Percentiles rank a stretch among this genome's conserved stretches.
Evolutionary conservation across 371 early-diverging fungal species (phyloP).

Genomic region (Zychaea mexicana): DNA sequence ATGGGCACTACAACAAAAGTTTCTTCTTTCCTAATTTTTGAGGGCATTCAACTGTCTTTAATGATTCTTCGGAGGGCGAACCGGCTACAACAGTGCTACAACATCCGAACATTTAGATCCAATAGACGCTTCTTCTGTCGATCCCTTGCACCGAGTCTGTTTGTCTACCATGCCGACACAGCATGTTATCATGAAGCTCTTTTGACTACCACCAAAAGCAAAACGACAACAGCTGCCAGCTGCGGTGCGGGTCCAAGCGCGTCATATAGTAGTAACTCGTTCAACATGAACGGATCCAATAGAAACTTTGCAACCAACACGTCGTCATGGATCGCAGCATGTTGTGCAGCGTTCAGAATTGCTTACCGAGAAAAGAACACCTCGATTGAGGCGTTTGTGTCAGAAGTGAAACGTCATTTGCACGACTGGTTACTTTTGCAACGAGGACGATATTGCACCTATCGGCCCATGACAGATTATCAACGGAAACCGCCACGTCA

Average conservation of each 20-base stretch:
- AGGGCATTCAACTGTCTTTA: slow-evolving; percentile 1
- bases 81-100: background rate
- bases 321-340: background rate
- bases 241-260: background rate
- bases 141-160: slow-evolving; percentile 17
- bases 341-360: slow-evolving; percentile 1
- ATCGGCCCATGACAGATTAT: background rate
- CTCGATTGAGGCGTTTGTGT: slow-evolving; percentile 2
- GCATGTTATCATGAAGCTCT: slow-evolving; percentile 19
- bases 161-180: slow-evolving; percentile 18
- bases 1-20: no score
- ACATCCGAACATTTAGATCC: slow-evolving; percentile 2
- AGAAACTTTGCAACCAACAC: background rate
- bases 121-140: slow-evolving; percentile 16
- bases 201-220: background rate
- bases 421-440: background rate
- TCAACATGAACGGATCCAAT: background rate
- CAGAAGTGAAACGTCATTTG: slow-evolving; percentile 2
- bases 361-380: slow-evolving; percentile 1
- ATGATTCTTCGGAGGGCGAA: slow-evolving; percentile 1
- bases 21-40: background rate
- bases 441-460: background rate
- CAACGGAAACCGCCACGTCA: background rate
- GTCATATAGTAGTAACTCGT: no score
- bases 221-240: background rate